Conservation (phyloP, 345 rosid species). For the Schrenkiella parvula region DNA sequence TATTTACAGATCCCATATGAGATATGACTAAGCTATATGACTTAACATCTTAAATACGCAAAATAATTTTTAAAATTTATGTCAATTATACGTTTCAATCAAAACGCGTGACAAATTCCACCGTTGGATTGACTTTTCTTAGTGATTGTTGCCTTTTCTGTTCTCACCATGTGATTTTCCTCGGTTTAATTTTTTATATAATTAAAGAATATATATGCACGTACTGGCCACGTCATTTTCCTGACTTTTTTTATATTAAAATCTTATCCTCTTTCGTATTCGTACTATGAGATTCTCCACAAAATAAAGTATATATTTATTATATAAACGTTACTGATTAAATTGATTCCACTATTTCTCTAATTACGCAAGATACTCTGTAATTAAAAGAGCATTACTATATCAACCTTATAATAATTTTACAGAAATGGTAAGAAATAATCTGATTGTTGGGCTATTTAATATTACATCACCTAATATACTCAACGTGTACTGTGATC, state of each 20-base stretch:
- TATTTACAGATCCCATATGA: no score
- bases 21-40: no score
- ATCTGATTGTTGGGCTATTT: background rate
- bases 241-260: constrained; percentile 5
- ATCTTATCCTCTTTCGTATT: constrained; percentile 24
- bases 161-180: constrained; percentile 21
- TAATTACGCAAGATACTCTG: background rate
- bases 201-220: constrained; percentile 24
- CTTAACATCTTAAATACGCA: no score
- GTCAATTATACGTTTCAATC: constrained; percentile 8
- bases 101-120: constrained; percentile 17
- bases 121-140: constrained; percentile 24
- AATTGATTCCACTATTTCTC: background rate
- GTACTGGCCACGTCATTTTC: constrained; percentile 37
- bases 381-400: background rate
- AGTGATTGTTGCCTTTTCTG: background rate
- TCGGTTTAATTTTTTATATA: constrained; percentile 7
- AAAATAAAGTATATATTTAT: background rate
- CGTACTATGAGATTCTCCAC: constrained; percentile 19
- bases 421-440: background rate
- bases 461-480: background rate
- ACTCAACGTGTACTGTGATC: background rate
- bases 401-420: background rate
- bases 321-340: background rate
- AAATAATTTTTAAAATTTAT: background rate